Base-by-base conservation (phyloP, 495 filamentous ascomycete species). In the Penicillium paxilli region DNA sequence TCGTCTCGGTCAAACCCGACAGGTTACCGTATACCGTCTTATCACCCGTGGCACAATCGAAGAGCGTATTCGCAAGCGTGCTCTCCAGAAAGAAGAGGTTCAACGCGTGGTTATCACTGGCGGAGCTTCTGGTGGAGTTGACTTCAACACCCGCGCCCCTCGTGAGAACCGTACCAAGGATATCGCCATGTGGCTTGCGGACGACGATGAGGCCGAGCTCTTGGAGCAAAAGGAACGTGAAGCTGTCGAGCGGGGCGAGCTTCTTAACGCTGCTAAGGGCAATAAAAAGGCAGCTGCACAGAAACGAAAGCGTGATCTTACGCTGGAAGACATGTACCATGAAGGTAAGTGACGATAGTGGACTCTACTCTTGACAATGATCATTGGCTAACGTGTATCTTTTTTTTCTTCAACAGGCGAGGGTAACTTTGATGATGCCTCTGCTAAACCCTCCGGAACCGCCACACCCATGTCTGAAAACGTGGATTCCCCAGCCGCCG, bases 11-110 rank as follows among this genome's bases (percentile, higher is more conserved):
- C 94, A 98, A 72, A 98, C 94, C 3, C 85, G 85, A 58, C 94
- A 98, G 68, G 94, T 98, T 42, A 95, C 92, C 0, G 95, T 98
- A 12, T 98, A 97, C 71, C 91, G 94, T 56, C 85, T 98, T 64
- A 98, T 98, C 75, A 98, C 94, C 5, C 87, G 92, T 32, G 90
- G 90, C 52, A 98, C 94, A 2, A 98, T 98, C 68, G 94, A 98
- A 72, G 94, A 98, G 74, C 92, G 94, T 28, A 98, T 98, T 62
- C 90, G 95, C 57, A 96, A 96, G 83, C 89, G 94, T 22, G 94
- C 94, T 26, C 75, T 96, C 68, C 94, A 99, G 71, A 99, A 99
- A 73, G 95, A 99, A 74, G 94, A 99, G 68, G 94, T 99, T 58
- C 94, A 99, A 71, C 89, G 94, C 23, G 94, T 99, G 25, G 94